Conservation (phyloP, 2,329 filamentous ascomycete species). For the Colletotrichum siamense region DNA sequence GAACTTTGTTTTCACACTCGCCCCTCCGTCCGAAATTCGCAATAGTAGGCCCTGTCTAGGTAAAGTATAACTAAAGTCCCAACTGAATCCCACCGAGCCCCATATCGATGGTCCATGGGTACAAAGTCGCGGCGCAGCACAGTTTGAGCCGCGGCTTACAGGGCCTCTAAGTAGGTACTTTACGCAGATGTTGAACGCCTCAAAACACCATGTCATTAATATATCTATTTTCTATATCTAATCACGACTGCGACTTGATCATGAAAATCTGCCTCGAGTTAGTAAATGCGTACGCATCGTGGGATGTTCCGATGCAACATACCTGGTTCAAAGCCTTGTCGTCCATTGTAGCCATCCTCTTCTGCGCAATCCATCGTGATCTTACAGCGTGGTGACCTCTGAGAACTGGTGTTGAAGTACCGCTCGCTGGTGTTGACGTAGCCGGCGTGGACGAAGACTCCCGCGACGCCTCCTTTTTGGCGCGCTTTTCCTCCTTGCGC, state of each 20-base stretch:
- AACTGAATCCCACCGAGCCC: too few relatives aligned
- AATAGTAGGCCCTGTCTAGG: neutral
- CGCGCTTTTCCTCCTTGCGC: conserved; percentile 46
- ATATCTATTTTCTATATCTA: neutral
- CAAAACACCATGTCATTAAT: neutral
- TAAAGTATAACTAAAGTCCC: neutral
- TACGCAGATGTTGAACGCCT: neutral
- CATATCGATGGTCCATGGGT: neutral
- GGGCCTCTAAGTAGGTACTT: too few relatives aligned
- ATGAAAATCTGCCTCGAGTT: conserved; percentile 65
- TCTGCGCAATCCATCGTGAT: conserved; percentile 85
- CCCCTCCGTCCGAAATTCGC: neutral
- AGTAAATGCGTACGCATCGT: conserved; percentile 9
- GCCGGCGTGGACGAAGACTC: conserved; percentile 30
- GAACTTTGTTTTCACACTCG: neutral
- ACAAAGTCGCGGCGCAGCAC: neutral
- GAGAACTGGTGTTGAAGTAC: conserved; percentile 48
- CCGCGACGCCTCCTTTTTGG: conserved; percentile 38
- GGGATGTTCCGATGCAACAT: conserved; percentile 27
- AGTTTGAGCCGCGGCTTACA: too few relatives aligned
- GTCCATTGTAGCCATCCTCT: conserved; percentile 83
- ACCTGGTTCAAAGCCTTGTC: conserved; percentile 86
- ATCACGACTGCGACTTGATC: conserved; percentile 53
- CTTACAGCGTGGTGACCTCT: conserved; percentile 75
- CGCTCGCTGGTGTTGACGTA: conserved; percentile 45